Evolutionary conservation across 176 grass and related monocot genomes (phyloP).

Genomic region (Stipa capillata): DNA sequence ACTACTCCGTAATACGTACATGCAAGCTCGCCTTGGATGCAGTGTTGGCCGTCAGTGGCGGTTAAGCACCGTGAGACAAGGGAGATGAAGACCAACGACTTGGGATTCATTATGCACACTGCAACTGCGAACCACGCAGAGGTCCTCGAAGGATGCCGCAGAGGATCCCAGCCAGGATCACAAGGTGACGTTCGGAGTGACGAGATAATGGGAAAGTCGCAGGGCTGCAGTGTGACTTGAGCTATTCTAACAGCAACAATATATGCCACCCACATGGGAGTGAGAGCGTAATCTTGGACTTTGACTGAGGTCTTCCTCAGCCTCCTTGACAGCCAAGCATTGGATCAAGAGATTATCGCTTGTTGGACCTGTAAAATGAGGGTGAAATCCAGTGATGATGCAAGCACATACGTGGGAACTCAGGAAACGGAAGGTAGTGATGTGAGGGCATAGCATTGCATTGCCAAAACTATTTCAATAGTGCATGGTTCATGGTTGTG

Average conservation of each 20-base stretch:
- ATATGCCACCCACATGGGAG: not conserved
- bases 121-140: fast-evolving
- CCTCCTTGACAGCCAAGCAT: not conserved
- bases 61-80: not conserved
- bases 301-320: constrained; percentile 19
- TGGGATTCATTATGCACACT: constrained; percentile 1
- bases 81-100: not conserved
- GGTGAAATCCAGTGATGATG: not conserved
- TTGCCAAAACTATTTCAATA: no score
- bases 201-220: not conserved
- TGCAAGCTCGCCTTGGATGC: not conserved
- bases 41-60: not conserved
- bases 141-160: not conserved
- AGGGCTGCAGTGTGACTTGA: not conserved
- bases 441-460: no score
- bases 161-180: not conserved
- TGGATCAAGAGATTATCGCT: not conserved
- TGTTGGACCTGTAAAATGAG: not conserved
- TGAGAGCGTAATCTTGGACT: not conserved
- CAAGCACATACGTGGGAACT: constrained; percentile 14
- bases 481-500: no score
- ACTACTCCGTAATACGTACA: no score
- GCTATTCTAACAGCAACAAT: not conserved
- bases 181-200: constrained; percentile 57
- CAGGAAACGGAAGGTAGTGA: no score